phyloP scores from a whole-genome alignment of 2,329 filamentous ascomycete species.

The Xenoacremonium recifei region DNA sequence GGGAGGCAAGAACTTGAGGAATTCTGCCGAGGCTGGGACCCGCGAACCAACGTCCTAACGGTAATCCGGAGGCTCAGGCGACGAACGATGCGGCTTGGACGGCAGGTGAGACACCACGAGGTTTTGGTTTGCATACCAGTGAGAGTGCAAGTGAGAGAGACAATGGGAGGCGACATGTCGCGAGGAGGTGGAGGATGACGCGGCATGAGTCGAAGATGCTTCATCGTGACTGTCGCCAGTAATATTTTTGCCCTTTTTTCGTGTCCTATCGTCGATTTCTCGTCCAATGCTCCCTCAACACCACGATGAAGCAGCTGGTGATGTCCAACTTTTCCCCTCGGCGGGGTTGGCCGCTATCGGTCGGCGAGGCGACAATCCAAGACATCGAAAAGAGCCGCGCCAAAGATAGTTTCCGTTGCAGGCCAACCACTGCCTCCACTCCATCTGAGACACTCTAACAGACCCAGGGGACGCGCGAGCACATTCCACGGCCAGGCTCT shows the following conservation, averaged over 20 bases:
- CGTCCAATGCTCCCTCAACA: not conserved
- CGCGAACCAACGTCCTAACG: too few species aligned
- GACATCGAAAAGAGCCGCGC: slow-evolving; percentile 11
- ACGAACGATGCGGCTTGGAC: slow-evolving; percentile 13
- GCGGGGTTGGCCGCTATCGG: too few species aligned
- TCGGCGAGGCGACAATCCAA: slow-evolving; percentile 7
- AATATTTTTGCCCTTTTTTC: not conserved
- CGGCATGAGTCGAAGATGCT: not conserved
- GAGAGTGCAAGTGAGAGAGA: too few species aligned
- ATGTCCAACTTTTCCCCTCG: not conserved
- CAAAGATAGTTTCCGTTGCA: slow-evolving; percentile 12
- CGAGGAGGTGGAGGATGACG: not conserved
- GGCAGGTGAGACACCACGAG: slow-evolving; percentile 21
- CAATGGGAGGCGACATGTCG: too few species aligned
- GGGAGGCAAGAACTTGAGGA: slow-evolving; percentile 18
- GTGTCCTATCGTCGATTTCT: not conserved
- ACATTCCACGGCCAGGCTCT: slow-evolving; percentile 21
- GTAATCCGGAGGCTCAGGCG: slow-evolving; percentile 15
- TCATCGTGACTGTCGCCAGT: too few species aligned
- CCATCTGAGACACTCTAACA: slow-evolving; percentile 19
- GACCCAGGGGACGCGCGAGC: slow-evolving; percentile 16
- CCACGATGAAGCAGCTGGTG: not conserved
- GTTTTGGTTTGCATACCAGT: slow-evolving; percentile 8
- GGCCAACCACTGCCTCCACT: slow-evolving; percentile 6
- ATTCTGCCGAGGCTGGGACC: slow-evolving; percentile 16